Evolutionary conservation across 345 rosid genomes (phyloP).

Genomic region (Cardiospermum halicacabum): DNA sequence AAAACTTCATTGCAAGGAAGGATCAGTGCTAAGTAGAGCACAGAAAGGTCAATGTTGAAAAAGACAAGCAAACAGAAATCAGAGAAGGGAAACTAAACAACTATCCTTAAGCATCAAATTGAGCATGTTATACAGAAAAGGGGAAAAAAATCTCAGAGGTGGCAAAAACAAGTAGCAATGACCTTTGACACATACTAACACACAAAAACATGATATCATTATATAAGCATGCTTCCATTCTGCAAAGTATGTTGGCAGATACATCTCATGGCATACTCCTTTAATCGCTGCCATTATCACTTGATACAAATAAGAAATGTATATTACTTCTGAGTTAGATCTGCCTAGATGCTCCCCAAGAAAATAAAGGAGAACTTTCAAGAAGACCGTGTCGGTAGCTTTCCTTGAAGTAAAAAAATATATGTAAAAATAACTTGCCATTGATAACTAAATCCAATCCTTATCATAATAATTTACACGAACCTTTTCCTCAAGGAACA

Average conservation of each 20-base stretch:
- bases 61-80: not conserved
- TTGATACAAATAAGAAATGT: not conserved
- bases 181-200: not conserved
- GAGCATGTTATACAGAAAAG: not conserved
- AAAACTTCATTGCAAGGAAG: not conserved
- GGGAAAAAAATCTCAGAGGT: not conserved
- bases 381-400: too few species aligned
- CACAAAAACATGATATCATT: too few species aligned
- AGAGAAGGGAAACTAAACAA: not conserved
- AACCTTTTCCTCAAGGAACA: too few species aligned
- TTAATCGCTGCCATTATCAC: not conserved
- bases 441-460: not conserved
- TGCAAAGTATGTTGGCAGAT: not conserved
- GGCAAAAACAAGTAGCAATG: not conserved
- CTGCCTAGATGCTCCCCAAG: not conserved
- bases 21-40: not conserved
- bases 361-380: too few species aligned
- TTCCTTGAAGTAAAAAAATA: not conserved
- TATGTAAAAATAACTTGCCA: not conserved
- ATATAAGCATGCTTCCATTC: too few species aligned
- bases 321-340: not conserved
- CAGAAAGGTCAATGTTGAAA: not conserved
- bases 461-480: not conserved
- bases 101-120: not conserved
- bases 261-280: not conserved